These are phyloP conservation scores for Scedosporium boydii DNA, from an alignment of 2,329 filamentous ascomycete species.

Conservation along the genomic window DNA sequence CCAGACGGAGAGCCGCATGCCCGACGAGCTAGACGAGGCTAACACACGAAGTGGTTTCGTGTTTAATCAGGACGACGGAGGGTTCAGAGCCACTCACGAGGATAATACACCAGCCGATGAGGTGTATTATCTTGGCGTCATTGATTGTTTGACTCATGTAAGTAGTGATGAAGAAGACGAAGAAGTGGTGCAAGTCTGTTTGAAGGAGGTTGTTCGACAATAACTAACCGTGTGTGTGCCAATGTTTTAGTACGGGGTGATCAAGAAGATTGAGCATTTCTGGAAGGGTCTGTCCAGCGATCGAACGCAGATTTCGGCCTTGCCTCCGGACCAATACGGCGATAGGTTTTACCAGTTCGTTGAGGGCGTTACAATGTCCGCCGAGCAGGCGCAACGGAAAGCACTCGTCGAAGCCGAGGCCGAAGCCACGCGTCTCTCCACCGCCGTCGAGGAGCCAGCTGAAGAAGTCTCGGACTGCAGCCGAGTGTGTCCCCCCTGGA, in stretches of 20 bases:
- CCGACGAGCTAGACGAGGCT: conserved; percentile 73
- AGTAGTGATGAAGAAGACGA: conserved; percentile 23
- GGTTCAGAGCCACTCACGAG: conserved; percentile 86
- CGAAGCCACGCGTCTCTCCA: conserved; percentile 48
- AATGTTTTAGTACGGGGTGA: conserved; percentile 64
- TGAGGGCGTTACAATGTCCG: conserved; percentile 78
- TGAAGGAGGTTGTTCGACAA: not conserved
- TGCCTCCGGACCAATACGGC: conserved; percentile 83
- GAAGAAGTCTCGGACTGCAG: conserved; percentile 21
- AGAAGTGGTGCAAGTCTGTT: too few species aligned
- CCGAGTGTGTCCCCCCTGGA: conserved; percentile 27
- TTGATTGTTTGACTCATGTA: conserved; percentile 95
- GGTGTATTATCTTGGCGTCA: conserved; percentile 96
- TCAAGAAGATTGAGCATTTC: conserved; percentile 94
- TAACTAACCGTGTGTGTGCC: conserved; percentile 5
- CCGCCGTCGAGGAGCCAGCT: conserved; percentile 19
- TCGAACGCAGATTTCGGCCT: conserved; percentile 80
- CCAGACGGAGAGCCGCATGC: conserved; percentile 74
- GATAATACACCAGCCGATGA: conserved; percentile 77
- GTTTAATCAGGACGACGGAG: conserved; percentile 91
- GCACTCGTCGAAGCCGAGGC: conserved; percentile 47
- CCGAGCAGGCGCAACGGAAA: conserved; percentile 65
- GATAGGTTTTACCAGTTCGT: conserved; percentile 93
- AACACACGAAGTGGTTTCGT: conserved; percentile 61
- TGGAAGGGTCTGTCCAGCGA: conserved; percentile 88